These are phyloP conservation scores for Linnemannia zychae DNA, from an alignment of 192 early-diverging fungal genomes.

Conservation along the genomic window DNA sequence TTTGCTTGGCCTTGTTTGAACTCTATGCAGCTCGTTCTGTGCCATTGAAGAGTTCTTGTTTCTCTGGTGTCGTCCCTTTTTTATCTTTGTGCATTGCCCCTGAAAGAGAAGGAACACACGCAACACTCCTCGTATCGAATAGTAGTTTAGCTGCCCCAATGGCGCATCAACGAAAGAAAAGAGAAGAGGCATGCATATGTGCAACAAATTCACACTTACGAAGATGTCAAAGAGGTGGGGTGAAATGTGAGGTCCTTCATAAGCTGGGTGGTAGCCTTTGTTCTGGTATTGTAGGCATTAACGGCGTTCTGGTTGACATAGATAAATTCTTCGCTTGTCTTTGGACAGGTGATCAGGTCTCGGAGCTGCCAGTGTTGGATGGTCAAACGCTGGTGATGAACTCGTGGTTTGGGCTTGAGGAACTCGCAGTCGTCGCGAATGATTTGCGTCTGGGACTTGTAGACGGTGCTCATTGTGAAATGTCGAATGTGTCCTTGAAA, in stretches of 20 bases:
- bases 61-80: not conserved
- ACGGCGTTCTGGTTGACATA: slow-evolving; percentile 84
- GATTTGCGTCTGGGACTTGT: slow-evolving; percentile 39
- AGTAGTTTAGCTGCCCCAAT: not conserved
- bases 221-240: slow-evolving; percentile 66
- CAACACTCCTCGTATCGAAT: not conserved
- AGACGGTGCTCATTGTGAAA: slow-evolving; percentile 25
- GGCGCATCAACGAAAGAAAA: slow-evolving; percentile 11
- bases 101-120: not conserved
- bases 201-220: slow-evolving; percentile 20
- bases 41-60: slow-evolving; percentile 18
- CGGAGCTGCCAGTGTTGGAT: slow-evolving; percentile 98
- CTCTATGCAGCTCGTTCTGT: not conserved
- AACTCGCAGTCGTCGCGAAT: slow-evolving; percentile 76
- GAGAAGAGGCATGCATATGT: not conserved
- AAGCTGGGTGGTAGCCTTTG: slow-evolving; percentile 62
- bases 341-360: slow-evolving; percentile 88
- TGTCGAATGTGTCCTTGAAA: not conserved
- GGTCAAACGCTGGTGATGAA: slow-evolving; percentile 84
- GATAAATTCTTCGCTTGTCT: slow-evolving; percentile 79
- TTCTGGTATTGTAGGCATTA: slow-evolving; percentile 70
- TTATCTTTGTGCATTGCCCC: slow-evolving; percentile 60
- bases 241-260: slow-evolving; percentile 76
- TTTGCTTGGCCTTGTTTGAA: not conserved
- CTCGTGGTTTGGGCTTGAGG: slow-evolving; percentile 74